A percentile compares a stretch with the other conserved stretches of the same genome.
Conservation (phyloP, 2,329 filamentous ascomycete genomes). For the Purpureocillium lavendulum region DNA sequence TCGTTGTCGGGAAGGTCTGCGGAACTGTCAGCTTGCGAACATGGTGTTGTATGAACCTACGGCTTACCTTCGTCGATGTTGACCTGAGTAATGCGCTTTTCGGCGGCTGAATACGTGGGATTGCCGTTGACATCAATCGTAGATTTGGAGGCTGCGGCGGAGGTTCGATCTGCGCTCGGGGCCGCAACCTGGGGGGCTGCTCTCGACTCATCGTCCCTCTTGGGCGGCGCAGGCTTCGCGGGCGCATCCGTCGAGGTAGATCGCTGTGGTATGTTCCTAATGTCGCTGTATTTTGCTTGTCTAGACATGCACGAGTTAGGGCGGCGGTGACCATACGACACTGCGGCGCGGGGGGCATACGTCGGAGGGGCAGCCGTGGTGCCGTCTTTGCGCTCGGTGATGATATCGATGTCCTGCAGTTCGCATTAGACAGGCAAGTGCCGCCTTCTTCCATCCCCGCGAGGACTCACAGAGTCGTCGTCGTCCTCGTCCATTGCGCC, state of each 20-base stretch:
- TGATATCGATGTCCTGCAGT: slow-evolving; percentile 56
- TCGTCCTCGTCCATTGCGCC: slow-evolving; percentile 54
- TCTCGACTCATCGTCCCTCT: slow-evolving; percentile 35
- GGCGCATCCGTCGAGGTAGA: slow-evolving; percentile 43
- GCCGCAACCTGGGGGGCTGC: slow-evolving; percentile 19
- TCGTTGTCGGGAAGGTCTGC: slow-evolving; percentile 66
- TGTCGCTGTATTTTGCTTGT: slow-evolving; percentile 55
- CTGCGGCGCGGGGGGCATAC: slow-evolving; percentile 27
- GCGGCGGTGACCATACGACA: not conserved
- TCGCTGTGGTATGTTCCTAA: slow-evolving; percentile 55
- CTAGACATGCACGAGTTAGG: slow-evolving; percentile 22
- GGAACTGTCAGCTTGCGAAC: slow-evolving; percentile 6
- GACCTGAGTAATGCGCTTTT: slow-evolving; percentile 71
- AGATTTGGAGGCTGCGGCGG: slow-evolving; percentile 65
- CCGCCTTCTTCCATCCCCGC: not conserved
- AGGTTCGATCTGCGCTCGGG: slow-evolving; percentile 44
- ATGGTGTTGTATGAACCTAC: no score
- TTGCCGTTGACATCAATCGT: slow-evolving; percentile 79
- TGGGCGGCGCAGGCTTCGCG: slow-evolving; percentile 34
- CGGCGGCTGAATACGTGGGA: slow-evolving; percentile 68
- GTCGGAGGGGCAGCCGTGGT: slow-evolving; percentile 49
- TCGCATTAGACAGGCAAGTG: not conserved
- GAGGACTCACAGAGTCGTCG: slow-evolving; percentile 30
- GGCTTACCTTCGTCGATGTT: slow-evolving; percentile 59
- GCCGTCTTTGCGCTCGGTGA: slow-evolving; percentile 59